Evolutionary conservation across 352 stramenopile genomes (phyloP).

Genomic region (Globisporangium iwayamae): DNA sequence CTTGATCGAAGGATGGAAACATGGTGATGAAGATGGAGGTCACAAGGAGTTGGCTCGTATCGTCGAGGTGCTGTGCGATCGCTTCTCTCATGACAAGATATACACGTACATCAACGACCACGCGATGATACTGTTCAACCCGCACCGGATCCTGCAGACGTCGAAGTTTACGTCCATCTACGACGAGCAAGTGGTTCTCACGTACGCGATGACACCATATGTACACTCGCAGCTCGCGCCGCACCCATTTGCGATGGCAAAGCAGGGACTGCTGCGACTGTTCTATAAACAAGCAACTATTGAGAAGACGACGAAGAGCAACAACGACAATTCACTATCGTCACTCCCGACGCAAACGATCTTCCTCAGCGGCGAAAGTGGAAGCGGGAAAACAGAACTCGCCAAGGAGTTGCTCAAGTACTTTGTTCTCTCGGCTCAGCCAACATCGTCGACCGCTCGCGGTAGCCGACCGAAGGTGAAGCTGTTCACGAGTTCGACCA

Average conservation of each 20-base stretch:
- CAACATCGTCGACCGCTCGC: conserved; percentile 19
- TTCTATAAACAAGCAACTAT: conserved; percentile 26
- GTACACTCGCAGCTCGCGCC: conserved; percentile 38
- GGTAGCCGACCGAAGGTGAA: conserved; percentile 37
- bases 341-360: conserved; percentile 24
- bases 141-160: conserved; percentile 71
- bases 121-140: conserved; percentile 67
- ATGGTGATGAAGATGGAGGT: background rate
- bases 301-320: background rate
- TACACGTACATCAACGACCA: conserved; percentile 65
- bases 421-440: conserved; percentile 50
- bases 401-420: conserved; percentile 82
- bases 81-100: conserved; percentile 50
- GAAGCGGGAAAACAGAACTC: conserved; percentile 74
- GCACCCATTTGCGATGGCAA: conserved; percentile 74
- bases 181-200: conserved; percentile 70
- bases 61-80: conserved; percentile 19
- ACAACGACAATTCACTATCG: conserved; percentile 1
- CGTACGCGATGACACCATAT: conserved; percentile 47
- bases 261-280: conserved; percentile 46
- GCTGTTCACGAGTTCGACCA: conserved; percentile 79
- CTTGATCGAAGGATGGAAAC: conserved; percentile 20
- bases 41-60: conserved; percentile 1
- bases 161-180: conserved; percentile 80
- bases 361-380: conserved; percentile 62